Percentiles rank a stretch among this genome's conserved stretches.
Evolutionary conservation across 2,329 filamentous ascomycete genomes (phyloP).

Genomic region (Nothophoma quercina): DNA sequence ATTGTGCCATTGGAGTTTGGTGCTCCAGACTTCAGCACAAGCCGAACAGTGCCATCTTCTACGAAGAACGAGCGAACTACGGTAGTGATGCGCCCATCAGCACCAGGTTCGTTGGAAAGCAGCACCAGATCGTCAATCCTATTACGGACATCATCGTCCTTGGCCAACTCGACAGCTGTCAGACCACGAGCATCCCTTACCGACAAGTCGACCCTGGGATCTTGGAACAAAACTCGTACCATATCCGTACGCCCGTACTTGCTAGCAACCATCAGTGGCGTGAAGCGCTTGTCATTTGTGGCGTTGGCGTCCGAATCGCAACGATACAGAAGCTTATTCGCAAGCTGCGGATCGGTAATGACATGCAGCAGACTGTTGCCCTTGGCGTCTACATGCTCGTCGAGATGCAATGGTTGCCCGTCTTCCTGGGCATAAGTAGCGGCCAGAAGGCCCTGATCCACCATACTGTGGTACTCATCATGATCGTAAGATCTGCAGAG

Average conservation of each 20-base stretch:
- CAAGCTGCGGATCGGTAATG: slow-evolving; percentile 83
- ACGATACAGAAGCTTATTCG: slow-evolving; percentile 75
- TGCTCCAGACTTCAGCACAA: slow-evolving; percentile 92
- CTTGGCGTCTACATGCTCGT: slow-evolving; percentile 91
- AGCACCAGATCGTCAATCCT: slow-evolving; percentile 93
- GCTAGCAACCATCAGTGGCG: slow-evolving; percentile 95
- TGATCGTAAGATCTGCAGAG: slow-evolving; percentile 96
- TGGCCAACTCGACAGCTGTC: slow-evolving; percentile 94
- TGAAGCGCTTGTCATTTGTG: slow-evolving; percentile 93
- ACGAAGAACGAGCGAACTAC: slow-evolving; percentile 97
- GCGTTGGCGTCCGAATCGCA: slow-evolving; percentile 98
- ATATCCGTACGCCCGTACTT: slow-evolving; percentile 97
- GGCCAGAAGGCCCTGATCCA: slow-evolving; percentile 77
- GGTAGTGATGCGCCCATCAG: slow-evolving; percentile 84
- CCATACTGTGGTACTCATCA: slow-evolving; percentile 84
- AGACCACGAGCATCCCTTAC: slow-evolving; percentile 86
- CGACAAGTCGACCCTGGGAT: slow-evolving; percentile 84
- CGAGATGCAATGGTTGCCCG: slow-evolving; percentile 80
- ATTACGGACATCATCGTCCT: slow-evolving; percentile 96
- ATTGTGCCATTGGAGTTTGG: slow-evolving; percentile 83
- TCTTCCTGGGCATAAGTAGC: slow-evolving; percentile 80
- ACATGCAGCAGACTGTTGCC: slow-evolving; percentile 97
- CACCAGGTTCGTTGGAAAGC: slow-evolving; percentile 70
- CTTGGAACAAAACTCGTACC: slow-evolving; percentile 85
- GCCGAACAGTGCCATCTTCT: slow-evolving; percentile 90